phyloP scores from a whole-genome alignment of 768 basidiomycete species.

The Lactarius pseudohatsudake region DNA sequence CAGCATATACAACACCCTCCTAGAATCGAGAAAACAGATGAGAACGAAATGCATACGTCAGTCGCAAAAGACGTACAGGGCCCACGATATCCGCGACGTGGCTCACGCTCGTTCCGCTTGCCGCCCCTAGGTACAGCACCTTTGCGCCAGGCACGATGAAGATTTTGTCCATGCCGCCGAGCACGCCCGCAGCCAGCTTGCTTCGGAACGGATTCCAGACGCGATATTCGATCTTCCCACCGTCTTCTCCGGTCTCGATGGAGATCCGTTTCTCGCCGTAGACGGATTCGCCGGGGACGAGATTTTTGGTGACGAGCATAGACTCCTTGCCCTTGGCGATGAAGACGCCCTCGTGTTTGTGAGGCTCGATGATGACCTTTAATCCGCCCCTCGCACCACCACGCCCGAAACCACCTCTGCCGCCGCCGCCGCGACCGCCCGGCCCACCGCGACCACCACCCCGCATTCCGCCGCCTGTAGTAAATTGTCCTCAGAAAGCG shows the following conservation, averaged over 20 bases:
- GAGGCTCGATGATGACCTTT: slow-evolving; percentile 91
- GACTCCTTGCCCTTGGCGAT: slow-evolving; percentile 98
- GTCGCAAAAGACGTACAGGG: slow-evolving; percentile 56
- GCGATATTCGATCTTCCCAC: slow-evolving; percentile 91
- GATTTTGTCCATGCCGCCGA: slow-evolving; percentile 93
- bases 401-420: slow-evolving; percentile 69
- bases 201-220: slow-evolving; percentile 99
- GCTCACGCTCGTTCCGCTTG: slow-evolving; percentile 95
- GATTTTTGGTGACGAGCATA: slow-evolving; percentile 95
- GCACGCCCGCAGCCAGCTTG: slow-evolving; percentile 94
- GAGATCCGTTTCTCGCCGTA: slow-evolving; percentile 98
- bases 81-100: slow-evolving; percentile 99
- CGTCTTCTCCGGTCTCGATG: slow-evolving; percentile 71
- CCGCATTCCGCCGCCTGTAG: slow-evolving; percentile 35
- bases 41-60: slow-evolving; percentile 18
- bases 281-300: slow-evolving; percentile 95
- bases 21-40: slow-evolving; percentile 35
- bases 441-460: slow-evolving; percentile 35
- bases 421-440: slow-evolving; percentile 28
- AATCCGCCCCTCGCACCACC: slow-evolving; percentile 82
- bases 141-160: slow-evolving; percentile 92
- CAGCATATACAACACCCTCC: slow-evolving; percentile 97
- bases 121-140: slow-evolving; percentile 96
- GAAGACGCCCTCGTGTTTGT: slow-evolving; percentile 92
- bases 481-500: background rate